These are phyloP conservation scores for Globisporangium barbulae DNA, from an alignment of 352 stramenopile species.

Conservation along the genomic window DNA sequence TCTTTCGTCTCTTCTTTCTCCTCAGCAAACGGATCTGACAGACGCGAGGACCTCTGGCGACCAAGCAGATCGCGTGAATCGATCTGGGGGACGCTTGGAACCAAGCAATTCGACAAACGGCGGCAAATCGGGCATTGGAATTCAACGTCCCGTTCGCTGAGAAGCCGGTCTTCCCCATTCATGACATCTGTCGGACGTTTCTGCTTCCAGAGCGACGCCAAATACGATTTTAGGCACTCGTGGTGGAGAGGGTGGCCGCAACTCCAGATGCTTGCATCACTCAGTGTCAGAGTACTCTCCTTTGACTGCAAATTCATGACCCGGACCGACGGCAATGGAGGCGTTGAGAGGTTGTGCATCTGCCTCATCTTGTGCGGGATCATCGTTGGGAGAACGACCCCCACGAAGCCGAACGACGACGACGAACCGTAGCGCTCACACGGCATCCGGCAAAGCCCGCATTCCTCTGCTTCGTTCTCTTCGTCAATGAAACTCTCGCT, in stretches of 20 bases:
- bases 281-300: constrained; percentile 11
- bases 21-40: constrained; percentile 15
- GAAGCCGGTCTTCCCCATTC: constrained; percentile 52
- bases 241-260: constrained; percentile 74
- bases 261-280: constrained; percentile 56
- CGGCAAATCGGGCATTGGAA: constrained; percentile 80
- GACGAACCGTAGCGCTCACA: constrained; percentile 38
- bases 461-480: constrained; percentile 38
- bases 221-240: constrained; percentile 65
- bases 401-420: constrained; percentile 62
- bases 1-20: constrained; percentile 37
- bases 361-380: constrained; percentile 36
- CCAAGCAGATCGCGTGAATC: constrained; percentile 9
- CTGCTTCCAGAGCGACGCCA: constrained; percentile 66
- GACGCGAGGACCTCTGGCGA: constrained; percentile 10
- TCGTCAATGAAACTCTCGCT: constrained; percentile 21
- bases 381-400: constrained; percentile 63
- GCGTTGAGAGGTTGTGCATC: background rate
- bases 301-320: background rate
- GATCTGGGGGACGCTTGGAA: constrained; percentile 37
- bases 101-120: constrained; percentile 68
- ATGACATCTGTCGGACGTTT: constrained; percentile 39
- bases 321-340: constrained; percentile 9
- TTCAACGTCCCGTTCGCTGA: constrained; percentile 67
- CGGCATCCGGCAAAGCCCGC: constrained; percentile 56